A percentile compares a stretch with the other conserved stretches of the same genome.
Conservation (phyloP, 2,329 filamentous ascomycete genomes). For the Diplodia sapinea region DNA sequence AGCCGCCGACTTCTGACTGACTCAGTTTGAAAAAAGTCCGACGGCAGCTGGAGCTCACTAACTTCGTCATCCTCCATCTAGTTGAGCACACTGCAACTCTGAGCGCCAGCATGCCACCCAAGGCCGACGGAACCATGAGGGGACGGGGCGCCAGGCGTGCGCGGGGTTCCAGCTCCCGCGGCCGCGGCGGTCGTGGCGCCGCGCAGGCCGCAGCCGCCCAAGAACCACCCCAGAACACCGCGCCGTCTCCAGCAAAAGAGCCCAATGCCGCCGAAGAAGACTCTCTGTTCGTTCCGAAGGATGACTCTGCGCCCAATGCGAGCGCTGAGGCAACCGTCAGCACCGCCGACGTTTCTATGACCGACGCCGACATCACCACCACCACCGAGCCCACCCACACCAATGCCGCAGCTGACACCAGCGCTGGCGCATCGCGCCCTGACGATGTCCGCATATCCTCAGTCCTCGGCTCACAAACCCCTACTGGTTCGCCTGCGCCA, state of each 20-base stretch:
- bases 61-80: constrained; percentile 15
- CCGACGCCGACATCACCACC: constrained; percentile 8
- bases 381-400: constrained; percentile 14
- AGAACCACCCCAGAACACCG: constrained; percentile 34
- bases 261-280: constrained; percentile 32
- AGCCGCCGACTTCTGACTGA: constrained; percentile 18
- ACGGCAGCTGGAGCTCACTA: constrained; percentile 11
- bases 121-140: constrained; percentile 34
- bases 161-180: constrained; percentile 36
- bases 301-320: constrained; percentile 16
- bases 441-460: constrained; percentile 12
- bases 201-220: constrained; percentile 37
- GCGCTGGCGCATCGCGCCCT: constrained; percentile 17
- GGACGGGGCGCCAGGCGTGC: constrained; percentile 35
- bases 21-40: constrained; percentile 20
- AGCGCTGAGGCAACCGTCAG: not conserved
- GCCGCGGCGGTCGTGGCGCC: constrained; percentile 31
- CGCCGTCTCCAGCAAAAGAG: constrained; percentile 6
- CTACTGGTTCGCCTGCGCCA: constrained; percentile 35
- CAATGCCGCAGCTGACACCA: constrained; percentile 3
- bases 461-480: constrained; percentile 19
- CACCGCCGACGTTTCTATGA: constrained; percentile 25
- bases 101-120: constrained; percentile 43
- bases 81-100: not conserved
- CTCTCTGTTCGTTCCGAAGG: constrained; percentile 33